Evolutionary conservation across 306 rosid species (phyloP), one percentile per base, ranked within the genome.

Genomic region (Mimosa bimucronata): DNA sequence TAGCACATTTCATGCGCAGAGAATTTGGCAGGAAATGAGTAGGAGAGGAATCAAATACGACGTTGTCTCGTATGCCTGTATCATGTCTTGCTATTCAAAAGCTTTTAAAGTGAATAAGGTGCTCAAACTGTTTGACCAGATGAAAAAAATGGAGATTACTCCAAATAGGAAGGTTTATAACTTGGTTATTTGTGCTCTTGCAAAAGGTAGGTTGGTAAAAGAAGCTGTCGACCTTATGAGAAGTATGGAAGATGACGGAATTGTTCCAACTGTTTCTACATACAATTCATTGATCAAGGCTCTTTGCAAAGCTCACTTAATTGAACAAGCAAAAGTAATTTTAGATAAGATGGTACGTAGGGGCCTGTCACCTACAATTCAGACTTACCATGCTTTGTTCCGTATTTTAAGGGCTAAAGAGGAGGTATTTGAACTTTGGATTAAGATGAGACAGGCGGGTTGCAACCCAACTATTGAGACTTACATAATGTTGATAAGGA

Each of bases 151-250:
- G 84, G 80, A 83, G 29, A 86, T 92, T 29, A 66, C 77, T 31
- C 94, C 94, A 5, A 93, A 94, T 75, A 88, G 92, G 76, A 92
- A 89, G 84, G 97, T 92, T 83, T 92, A 92, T 87, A 91, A 91
- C 29, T 94, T 94, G 0, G 90, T 94, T 77, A 86, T 89, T 84
- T 80, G 77, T 44, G 90, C 97, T 41, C 97, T 94, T 73, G 97
- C 94, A 5, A 91, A 87, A 85, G 87, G 88, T 42, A 72, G 87
- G 86, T 86, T 77, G 67, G 80, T 88, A 45, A 88, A 87, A 61
- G 90, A 91, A 84, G 98, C 97, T 73, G 34, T 77, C 26, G 75
- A 86, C 86, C 85, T 94, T 81, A 41, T 88, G 80, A 76, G 66
- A 82, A 80, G 80, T 71, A 92, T 94, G 98, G 90, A 88, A 82